phyloP scores from a whole-genome alignment of 2,329 filamentous ascomycete species.

The Paecilomyces dactylethromorphus region DNA sequence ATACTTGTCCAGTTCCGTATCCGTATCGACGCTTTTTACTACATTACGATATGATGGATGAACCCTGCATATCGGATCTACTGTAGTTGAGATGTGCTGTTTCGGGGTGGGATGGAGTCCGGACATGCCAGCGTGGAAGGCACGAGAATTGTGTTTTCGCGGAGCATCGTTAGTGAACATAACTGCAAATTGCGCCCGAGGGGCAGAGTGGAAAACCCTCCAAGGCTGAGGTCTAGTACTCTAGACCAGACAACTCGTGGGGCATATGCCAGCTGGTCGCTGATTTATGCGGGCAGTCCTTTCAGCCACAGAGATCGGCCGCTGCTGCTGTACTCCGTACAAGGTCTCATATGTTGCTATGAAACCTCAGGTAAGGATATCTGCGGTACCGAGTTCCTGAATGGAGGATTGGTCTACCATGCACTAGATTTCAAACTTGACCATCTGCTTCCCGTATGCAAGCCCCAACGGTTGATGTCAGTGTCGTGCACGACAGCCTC shows the following conservation, averaged over 20 bases:
- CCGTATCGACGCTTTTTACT: no score
- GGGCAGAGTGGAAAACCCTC: no score
- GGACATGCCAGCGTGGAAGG: no score
- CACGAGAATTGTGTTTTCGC: no score
- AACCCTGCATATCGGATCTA: no score
- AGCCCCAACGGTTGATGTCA: not conserved
- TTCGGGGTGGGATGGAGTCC: no score
- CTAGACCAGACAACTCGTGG: not conserved
- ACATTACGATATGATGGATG: no score
- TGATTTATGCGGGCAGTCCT: not conserved
- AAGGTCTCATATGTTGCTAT: not conserved
- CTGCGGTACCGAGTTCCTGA: not conserved
- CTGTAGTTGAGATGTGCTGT: no score
- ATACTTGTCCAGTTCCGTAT: no score
- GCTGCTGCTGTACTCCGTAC: not conserved
- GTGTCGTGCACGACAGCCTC: not conserved
- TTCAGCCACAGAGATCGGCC: not conserved
- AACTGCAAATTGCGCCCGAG: no score
- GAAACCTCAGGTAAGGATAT: not conserved
- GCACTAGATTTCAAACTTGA: not conserved
- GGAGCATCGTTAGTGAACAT: no score
- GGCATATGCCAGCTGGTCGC: not conserved
- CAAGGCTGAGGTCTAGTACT: no score
- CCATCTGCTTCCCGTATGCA: not conserved
- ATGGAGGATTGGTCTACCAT: not conserved